Evolutionary conservation across 352 stramenopile genomes (phyloP).

Genomic region (Globisporangium acanthophoron): DNA sequence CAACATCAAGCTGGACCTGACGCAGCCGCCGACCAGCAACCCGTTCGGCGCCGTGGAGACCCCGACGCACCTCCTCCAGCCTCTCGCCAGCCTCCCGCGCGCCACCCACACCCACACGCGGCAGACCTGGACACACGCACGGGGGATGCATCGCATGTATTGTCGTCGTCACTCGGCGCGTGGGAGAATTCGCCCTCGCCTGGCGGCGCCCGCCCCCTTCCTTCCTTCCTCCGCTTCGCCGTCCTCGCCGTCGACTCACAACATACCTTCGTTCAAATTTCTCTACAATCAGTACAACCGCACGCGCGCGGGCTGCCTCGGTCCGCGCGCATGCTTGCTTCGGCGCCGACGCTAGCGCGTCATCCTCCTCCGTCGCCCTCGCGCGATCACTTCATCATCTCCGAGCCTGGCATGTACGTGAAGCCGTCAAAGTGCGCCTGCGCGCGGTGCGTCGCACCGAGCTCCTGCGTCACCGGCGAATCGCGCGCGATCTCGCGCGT

Average conservation of each 20-base stretch:
- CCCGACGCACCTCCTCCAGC: too few relatives aligned
- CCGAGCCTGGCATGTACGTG: slow-evolving; percentile 85
- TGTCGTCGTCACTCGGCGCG: not conserved
- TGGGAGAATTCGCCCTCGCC: not conserved
- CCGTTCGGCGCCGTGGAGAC: too few relatives aligned
- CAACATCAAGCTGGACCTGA: too few relatives aligned
- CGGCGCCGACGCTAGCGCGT: not conserved
- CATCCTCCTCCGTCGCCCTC: not conserved
- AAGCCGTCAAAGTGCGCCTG: slow-evolving; percentile 91
- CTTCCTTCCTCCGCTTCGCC: not conserved
- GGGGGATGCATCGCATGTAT: not conserved
- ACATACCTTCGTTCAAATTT: not conserved
- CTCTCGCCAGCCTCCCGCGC: too few relatives aligned
- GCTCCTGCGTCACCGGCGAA: slow-evolving; percentile 81
- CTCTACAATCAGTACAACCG: slow-evolving; percentile 2
- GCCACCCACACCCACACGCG: too few relatives aligned
- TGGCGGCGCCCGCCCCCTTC: not conserved
- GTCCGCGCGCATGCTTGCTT: not conserved
- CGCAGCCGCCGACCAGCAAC: too few relatives aligned
- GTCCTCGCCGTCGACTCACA: not conserved
- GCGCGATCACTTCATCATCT: slow-evolving; percentile 31
- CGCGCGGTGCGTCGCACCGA: slow-evolving; percentile 76
- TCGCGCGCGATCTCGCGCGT: slow-evolving; percentile 82
- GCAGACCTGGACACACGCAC: not conserved
- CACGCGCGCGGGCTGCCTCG: not conserved